A percentile compares a stretch with the other conserved stretches of the same genome.
phyloP scores from a whole-genome alignment of 2,329 filamentous ascomycete species.

The Colletotrichum gigasporum region DNA sequence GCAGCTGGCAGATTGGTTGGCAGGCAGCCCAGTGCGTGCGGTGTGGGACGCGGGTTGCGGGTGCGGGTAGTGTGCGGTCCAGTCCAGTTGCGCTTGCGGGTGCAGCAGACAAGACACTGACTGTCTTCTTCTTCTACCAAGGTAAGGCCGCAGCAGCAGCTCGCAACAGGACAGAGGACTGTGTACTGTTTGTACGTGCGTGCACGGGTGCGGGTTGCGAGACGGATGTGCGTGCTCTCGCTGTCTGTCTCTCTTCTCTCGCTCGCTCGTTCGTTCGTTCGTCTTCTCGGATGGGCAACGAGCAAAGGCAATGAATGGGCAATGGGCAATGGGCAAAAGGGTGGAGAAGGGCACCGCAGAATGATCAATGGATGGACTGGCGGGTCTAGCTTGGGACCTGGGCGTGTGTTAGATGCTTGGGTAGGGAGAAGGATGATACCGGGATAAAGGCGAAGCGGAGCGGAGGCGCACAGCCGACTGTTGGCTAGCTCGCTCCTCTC shows the following conservation, averaged over 20 bases:
- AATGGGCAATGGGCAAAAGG: too few relatives aligned
- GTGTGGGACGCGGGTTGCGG: constrained; percentile 2
- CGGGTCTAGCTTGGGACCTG: constrained; percentile 31
- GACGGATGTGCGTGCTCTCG: neutral
- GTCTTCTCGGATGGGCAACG: constrained; percentile 8
- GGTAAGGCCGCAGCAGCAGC: too few relatives aligned
- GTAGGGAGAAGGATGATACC: constrained; percentile 32
- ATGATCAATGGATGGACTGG: constrained; percentile 14
- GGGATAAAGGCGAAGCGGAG: constrained; percentile 33
- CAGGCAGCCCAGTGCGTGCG: neutral
- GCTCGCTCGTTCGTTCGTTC: neutral
- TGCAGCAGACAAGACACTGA: neutral
- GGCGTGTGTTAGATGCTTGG: constrained; percentile 32
- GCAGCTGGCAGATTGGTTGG: constrained; percentile 10
- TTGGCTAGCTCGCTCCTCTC: constrained; percentile 28
- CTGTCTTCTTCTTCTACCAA: too few relatives aligned
- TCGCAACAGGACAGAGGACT: neutral
- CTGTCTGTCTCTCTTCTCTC: neutral
- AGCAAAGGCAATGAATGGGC: neutral
- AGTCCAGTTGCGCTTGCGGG: too few relatives aligned
- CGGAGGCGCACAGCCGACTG: constrained; percentile 31
- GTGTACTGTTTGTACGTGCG: neutral
- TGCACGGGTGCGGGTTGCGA: constrained; percentile 1
- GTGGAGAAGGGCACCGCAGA: constrained; percentile 18
- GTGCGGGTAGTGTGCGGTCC: neutral